Base-by-base conservation (phyloP, 1,284 basidiomycete species). In the Austroboletus niveus region DNA sequence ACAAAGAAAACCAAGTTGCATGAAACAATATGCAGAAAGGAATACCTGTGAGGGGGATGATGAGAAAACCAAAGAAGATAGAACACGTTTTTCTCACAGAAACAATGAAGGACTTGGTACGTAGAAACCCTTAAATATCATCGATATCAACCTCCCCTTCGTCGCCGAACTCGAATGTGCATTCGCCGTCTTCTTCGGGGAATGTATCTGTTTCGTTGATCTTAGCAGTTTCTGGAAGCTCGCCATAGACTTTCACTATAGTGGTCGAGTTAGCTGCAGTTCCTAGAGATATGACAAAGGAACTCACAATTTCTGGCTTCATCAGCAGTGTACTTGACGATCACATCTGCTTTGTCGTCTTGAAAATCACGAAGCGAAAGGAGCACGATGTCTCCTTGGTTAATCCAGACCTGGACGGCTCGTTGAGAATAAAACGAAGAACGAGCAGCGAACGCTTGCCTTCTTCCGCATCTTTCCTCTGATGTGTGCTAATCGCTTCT, bases 401-500 rank as follows among this genome's bases (percentile, higher is more conserved):
- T 97, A 73, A 99, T 99, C 97, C 97, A 99, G 64, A 99, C 95
- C 94, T 97, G 62, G 9, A n/a, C 8, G 12, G 7, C 17, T 20
- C 40, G 46, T 51, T 58, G 36, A 45, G 38, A 46, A 24, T 3
- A 49, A 30, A 35, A 46, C 7, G 29, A 31, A 40, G 32, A 20
- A 15, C 12, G 5, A 2, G 9, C 9, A 14, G 17, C 42, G 12
- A 4, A 3, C 0, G 41, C 81, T 56, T 62, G 90, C 95, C 87
- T 99, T 99, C 77, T 99, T 99, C 68, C 97, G 79, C 92, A 99
- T 95, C 78, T 98, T 98, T 50, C 97, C 97, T 72, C 97, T 85
- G 69, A 99, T 99, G 72, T 99, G 97, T 27, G 94, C 96, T 69
- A 99, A 79, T 63, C 96, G 81, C 75, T 98, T 98, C 80, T 97